phyloP scores from a whole-genome alignment of 2,329 filamentous ascomycete genomes.

The Aspergillus bombycis region DNA sequence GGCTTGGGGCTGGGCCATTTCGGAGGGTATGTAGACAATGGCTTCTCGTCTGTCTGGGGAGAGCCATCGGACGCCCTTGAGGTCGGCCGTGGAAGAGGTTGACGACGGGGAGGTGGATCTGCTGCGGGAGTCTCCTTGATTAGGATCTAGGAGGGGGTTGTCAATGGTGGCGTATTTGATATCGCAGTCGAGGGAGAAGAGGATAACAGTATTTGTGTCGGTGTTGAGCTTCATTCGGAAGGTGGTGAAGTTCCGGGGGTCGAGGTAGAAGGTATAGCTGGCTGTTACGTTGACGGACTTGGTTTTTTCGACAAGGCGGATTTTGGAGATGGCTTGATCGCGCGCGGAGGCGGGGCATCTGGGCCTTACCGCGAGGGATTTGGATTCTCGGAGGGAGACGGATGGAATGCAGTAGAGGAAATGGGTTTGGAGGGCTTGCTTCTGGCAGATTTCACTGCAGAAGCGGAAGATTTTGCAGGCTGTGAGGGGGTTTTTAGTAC shows the following conservation, averaged over 20 bases:
- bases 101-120: constrained; percentile 8
- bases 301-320: constrained; percentile 21
- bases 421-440: constrained; percentile 18
- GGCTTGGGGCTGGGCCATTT: constrained; percentile 9
- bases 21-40: constrained; percentile 21
- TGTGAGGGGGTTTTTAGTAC: constrained; percentile 11
- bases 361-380: constrained; percentile 32
- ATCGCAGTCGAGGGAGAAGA: constrained; percentile 33
- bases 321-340: constrained; percentile 32
- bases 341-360: constrained; percentile 28
- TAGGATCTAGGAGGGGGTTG: constrained; percentile 8
- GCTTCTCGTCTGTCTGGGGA: constrained; percentile 30
- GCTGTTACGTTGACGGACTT: constrained; percentile 25
- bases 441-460: constrained; percentile 32
- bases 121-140: background rate
- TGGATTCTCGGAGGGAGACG: constrained; percentile 34
- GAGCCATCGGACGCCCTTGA: constrained; percentile 25
- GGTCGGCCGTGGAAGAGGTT: constrained; percentile 7
- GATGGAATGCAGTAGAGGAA: constrained; percentile 32
- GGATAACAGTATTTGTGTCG: constrained; percentile 30
- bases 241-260: constrained; percentile 37
- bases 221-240: constrained; percentile 36
- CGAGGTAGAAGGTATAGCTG: constrained; percentile 34
- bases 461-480: constrained; percentile 35
- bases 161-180: constrained; percentile 29